These are phyloP conservation scores for Camellia sinensis DNA, from an alignment of 148 eudicot species.

Conservation along the genomic window DNA sequence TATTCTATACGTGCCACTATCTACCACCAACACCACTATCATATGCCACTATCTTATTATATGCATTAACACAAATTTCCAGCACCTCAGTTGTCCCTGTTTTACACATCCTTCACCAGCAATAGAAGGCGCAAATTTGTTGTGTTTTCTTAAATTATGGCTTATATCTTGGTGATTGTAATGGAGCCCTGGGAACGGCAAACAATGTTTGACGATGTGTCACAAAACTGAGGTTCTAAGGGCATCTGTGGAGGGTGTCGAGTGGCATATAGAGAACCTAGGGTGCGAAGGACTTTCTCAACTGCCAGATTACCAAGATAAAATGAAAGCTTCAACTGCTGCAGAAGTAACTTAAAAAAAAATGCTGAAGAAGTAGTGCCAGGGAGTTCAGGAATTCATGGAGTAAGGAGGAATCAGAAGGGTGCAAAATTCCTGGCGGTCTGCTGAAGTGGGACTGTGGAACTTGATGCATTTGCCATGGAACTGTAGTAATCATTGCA, in stretches of 20 bases:
- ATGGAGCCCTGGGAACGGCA: constrained; percentile 1
- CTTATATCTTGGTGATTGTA: background rate
- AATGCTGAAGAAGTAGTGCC: no score
- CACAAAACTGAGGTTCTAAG: background rate
- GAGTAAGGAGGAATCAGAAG: background rate
- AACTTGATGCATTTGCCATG: background rate
- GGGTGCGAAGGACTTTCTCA: background rate
- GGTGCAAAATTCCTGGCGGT: background rate
- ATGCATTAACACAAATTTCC: no score
- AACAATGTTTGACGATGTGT: background rate
- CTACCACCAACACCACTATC: no score
- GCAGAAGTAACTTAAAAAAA: background rate
- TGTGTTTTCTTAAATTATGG: background rate
- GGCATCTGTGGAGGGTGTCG: background rate
- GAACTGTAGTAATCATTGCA: background rate
- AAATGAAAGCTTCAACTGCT: background rate
- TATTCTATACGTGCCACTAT: no score
- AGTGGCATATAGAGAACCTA: background rate
- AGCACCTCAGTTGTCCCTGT: background rate
- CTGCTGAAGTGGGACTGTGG: background rate
- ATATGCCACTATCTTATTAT: no score
- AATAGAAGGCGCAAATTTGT: background rate
- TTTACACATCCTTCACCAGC: background rate
- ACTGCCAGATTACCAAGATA: background rate
- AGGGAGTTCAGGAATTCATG: background rate